Conservation (phyloP, 23 red algal genomes). For the Pyropia haitanensis region DNA sequence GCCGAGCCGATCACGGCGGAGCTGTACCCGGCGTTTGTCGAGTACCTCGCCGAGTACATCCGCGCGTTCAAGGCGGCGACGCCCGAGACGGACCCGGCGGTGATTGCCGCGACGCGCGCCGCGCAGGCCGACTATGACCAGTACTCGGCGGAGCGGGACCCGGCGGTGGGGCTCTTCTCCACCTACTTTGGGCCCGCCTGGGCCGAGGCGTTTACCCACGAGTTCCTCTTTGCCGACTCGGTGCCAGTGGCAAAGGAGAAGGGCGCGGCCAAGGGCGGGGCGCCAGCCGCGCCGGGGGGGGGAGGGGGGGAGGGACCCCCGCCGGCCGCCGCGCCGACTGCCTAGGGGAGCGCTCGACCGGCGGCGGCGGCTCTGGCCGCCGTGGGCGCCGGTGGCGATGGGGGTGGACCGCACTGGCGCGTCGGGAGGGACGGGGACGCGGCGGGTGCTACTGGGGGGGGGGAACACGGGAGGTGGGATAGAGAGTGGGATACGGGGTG, state of each 20-base stretch:
- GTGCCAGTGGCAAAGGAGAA: not conserved
- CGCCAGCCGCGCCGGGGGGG: no score
- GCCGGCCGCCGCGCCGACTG: no score
- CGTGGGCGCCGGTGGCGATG: no score
- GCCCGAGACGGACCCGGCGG: constrained; percentile 13
- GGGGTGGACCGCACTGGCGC: no score
- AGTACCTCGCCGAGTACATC: constrained; percentile 61
- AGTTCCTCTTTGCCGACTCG: constrained; percentile 78
- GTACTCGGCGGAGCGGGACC: constrained; percentile 88
- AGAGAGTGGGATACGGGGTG: no score
- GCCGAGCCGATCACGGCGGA: constrained; percentile 38
- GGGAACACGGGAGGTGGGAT: no score
- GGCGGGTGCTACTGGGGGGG: no score
- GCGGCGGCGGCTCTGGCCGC: no score
- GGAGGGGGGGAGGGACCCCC: no score
- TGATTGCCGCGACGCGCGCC: constrained; percentile 11
- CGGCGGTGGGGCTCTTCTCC: constrained; percentile 72
- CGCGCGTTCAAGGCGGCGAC: constrained; percentile 19
- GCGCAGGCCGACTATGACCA: constrained; percentile 72
- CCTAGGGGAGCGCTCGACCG: no score
- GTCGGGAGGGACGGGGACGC: no score
- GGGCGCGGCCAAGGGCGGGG: no score
- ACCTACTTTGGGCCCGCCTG: constrained; percentile 81
- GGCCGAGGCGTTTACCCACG: constrained; percentile 75
- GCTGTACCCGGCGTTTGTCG: constrained; percentile 69